phyloP scores from a whole-genome alignment of 495 filamentous ascomycete species.

The Symbiotaphrina buchneri region DNA sequence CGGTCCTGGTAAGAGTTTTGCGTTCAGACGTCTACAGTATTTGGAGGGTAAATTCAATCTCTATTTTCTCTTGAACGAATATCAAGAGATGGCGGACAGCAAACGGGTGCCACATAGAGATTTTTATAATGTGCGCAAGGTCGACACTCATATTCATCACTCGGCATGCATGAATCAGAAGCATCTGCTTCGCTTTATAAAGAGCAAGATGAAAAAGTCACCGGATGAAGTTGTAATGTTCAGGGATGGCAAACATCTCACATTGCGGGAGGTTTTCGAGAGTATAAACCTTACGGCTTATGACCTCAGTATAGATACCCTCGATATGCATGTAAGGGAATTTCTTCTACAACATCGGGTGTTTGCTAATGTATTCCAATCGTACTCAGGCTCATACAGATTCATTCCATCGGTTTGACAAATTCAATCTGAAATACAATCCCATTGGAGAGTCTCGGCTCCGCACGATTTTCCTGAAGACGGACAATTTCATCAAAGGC shows the following conservation, averaged over 20 bases:
- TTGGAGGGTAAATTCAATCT: constrained; percentile 92
- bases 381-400: constrained; percentile 65
- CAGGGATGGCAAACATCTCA: constrained; percentile 81
- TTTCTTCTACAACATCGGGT: constrained; percentile 4
- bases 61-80: constrained; percentile 79
- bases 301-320: constrained; percentile 91
- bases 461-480: constrained; percentile 92
- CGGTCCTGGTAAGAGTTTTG: constrained; percentile 90
- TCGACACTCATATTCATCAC: constrained; percentile 97
- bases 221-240: constrained; percentile 86
- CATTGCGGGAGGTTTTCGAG: constrained; percentile 81
- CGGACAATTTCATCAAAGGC: constrained; percentile 91
- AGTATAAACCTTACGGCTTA: constrained; percentile 95
- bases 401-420: constrained; percentile 96
- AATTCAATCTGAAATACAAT: constrained; percentile 98
- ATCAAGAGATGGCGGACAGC: constrained; percentile 93
- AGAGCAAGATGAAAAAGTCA: constrained; percentile 97
- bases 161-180: constrained; percentile 99
- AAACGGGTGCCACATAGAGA: constrained; percentile 94
- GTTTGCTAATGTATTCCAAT: constrained; percentile 3
- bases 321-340: constrained; percentile 96
- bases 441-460: constrained; percentile 88
- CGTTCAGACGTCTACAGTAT: constrained; percentile 83
- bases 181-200: constrained; percentile 92
- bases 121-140: constrained; percentile 97